phyloP scores from a whole-genome alignment of 2,329 filamentous ascomycete genomes.

The Akanthomyces lecanii region DNA sequence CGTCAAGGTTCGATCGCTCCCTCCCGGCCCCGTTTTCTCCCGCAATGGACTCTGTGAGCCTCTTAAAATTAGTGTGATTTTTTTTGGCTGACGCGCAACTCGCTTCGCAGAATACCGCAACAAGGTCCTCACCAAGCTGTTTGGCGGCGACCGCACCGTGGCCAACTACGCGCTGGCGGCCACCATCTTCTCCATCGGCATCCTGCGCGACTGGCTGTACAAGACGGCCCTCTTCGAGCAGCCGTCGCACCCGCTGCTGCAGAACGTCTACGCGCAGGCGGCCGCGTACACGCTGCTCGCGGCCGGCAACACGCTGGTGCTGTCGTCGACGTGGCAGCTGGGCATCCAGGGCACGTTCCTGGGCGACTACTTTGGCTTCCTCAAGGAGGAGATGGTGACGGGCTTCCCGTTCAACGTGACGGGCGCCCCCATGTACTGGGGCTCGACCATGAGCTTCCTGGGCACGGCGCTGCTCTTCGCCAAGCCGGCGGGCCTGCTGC shows the following conservation, averaged over 20 bases:
- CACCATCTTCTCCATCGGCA: constrained; percentile 86
- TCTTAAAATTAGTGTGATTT: background rate
- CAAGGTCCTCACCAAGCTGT: constrained; percentile 82
- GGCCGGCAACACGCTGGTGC: constrained; percentile 75
- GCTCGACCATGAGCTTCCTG: constrained; percentile 86
- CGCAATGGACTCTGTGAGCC: too few species aligned
- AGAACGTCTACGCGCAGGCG: constrained; percentile 54
- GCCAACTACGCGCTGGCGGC: constrained; percentile 88
- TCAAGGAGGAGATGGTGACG: constrained; percentile 93
- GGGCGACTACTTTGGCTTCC: constrained; percentile 96
- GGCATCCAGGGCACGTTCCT: constrained; percentile 95
- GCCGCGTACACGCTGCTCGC: constrained; percentile 68
- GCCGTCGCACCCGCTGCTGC: constrained; percentile 70
- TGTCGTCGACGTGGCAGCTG: constrained; percentile 85
- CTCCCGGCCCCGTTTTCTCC: background rate
- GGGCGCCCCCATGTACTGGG: constrained; percentile 93
- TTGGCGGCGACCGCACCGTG: constrained; percentile 68
- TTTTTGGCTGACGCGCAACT: constrained; percentile 19
- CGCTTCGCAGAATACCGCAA: constrained; percentile 74
- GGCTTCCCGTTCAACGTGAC: constrained; percentile 95
- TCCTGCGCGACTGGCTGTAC: constrained; percentile 84
- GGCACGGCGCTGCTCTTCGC: constrained; percentile 80
- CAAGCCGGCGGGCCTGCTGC: constrained; percentile 77
- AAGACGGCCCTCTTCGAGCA: constrained; percentile 73
- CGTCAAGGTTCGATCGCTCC: constrained; percentile 60